Conservation (phyloP, 768 basidiomycete species). For the Tulasnella sp. region DNA sequence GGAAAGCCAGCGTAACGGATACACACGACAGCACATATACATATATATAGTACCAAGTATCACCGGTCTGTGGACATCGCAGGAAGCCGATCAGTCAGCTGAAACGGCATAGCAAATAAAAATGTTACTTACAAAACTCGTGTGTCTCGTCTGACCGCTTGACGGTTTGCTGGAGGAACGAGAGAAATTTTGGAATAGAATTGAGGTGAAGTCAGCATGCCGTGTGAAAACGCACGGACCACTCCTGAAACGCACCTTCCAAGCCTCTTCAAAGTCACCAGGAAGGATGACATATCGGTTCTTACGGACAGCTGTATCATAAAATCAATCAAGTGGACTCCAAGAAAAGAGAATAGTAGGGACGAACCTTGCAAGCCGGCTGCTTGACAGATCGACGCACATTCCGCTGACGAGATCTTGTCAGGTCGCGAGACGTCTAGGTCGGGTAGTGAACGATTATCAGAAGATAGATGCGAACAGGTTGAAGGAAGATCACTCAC, state of each 20-base stretch:
- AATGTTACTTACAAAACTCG: slow-evolving; percentile 72
- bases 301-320: slow-evolving; percentile 74
- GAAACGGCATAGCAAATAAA: not conserved
- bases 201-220: not conserved
- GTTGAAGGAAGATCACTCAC: too few relatives aligned
- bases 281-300: slow-evolving; percentile 97
- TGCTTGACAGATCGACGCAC: slow-evolving; percentile 89
- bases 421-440: slow-evolving; percentile 95
- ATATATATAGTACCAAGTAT: not conserved
- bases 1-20: not conserved
- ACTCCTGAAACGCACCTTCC: slow-evolving; percentile 71
- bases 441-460: slow-evolving; percentile 10
- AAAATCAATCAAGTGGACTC: not conserved
- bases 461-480: not conserved
- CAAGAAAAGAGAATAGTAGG: not conserved
- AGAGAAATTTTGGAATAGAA: slow-evolving; percentile 3
- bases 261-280: slow-evolving; percentile 96
- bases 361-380: slow-evolving; percentile 85
- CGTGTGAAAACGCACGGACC: slow-evolving; percentile 38
- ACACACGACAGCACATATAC: not conserved
- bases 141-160: slow-evolving; percentile 93
- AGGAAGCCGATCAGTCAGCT: not conserved
- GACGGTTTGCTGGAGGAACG: slow-evolving; percentile 69
- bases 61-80: not conserved
- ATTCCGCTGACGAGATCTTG: slow-evolving; percentile 89